These are phyloP conservation scores for Cyclotella cryptica DNA, from an alignment of 108 stramenopile species.

Conservation along the genomic window DNA sequence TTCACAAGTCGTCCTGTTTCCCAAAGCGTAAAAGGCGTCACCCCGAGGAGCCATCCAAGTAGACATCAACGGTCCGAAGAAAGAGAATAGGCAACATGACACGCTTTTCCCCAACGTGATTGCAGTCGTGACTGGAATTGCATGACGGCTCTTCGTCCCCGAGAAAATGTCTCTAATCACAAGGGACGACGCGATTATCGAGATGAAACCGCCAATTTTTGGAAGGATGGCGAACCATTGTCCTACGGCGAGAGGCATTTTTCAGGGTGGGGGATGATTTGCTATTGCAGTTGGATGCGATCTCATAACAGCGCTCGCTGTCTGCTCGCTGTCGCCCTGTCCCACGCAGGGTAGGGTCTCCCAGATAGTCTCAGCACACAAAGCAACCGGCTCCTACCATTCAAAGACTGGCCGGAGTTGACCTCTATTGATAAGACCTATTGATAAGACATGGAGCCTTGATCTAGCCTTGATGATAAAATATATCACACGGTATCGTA, in stretches of 20 bases:
- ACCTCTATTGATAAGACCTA: too few species aligned
- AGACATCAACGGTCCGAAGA: background rate
- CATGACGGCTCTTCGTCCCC: background rate
- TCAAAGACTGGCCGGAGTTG: too few species aligned
- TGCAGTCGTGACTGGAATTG: background rate
- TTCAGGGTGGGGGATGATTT: background rate
- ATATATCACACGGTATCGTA: too few species aligned
- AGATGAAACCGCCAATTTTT: background rate
- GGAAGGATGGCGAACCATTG: background rate
- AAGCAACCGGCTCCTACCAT: too few species aligned
- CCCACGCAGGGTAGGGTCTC: too few species aligned
- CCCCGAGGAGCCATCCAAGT: background rate
- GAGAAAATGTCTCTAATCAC: background rate
- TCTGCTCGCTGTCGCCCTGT: too few species aligned
- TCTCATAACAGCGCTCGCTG: too few species aligned
- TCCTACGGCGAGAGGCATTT: background rate
- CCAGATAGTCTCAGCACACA: too few species aligned
- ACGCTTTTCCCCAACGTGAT: slow-evolving; percentile 1
- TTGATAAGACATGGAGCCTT: too few species aligned
- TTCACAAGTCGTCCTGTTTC: background rate
- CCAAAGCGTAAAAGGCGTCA: background rate
- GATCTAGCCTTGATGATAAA: too few species aligned
- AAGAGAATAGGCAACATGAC: background rate
- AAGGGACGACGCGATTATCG: background rate
- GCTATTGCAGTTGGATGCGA: background rate